These are phyloP conservation scores for Penicillium sp. DNA, from an alignment of 2,329 filamentous ascomycete genomes.

Conservation along the genomic window DNA sequence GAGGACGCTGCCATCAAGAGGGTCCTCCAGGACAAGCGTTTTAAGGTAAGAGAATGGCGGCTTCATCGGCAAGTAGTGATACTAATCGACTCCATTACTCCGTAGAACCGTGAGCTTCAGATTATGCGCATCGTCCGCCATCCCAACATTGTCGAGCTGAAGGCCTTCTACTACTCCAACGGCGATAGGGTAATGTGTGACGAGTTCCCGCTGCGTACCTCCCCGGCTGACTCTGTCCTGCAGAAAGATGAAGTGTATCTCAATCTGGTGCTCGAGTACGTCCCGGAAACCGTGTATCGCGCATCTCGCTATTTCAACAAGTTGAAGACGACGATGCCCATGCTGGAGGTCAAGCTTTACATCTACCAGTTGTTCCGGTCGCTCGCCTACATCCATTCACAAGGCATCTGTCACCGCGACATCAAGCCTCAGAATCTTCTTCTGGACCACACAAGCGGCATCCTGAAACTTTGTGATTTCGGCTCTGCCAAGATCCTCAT, in stretches of 20 bases:
- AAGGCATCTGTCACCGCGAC: conserved; percentile 97
- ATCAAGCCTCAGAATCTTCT: conserved; percentile 99
- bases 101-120: conserved; percentile 95
- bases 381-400: conserved; percentile 96
- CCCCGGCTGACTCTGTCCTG: conserved; percentile 4
- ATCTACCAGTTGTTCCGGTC: conserved; percentile 99
- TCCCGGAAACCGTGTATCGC: conserved; percentile 96
- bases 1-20: conserved; percentile 99
- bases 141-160: conserved; percentile 97
- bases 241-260: conserved; percentile 98
- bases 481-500: conserved; percentile 98
- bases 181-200: conserved; percentile 74
- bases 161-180: conserved; percentile 99
- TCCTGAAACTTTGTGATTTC: conserved; percentile 97
- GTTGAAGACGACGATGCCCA: conserved; percentile 99
- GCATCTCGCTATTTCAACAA: conserved; percentile 99
- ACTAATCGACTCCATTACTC: conserved; percentile 27
- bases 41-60: conserved; percentile 65
- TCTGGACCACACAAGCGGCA: conserved; percentile 81
- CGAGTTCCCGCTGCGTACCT: conserved; percentile 3
- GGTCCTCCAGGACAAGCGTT: conserved; percentile 97
- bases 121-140: conserved; percentile 99
- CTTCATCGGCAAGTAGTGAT: conserved; percentile 5
- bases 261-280: conserved; percentile 95
- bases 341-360: conserved; percentile 97